Percentiles rank a stretch among this genome's conserved stretches.
Conservation (phyloP, 2,329 filamentous ascomycete genomes). For the Ustulina deusta region DNA sequence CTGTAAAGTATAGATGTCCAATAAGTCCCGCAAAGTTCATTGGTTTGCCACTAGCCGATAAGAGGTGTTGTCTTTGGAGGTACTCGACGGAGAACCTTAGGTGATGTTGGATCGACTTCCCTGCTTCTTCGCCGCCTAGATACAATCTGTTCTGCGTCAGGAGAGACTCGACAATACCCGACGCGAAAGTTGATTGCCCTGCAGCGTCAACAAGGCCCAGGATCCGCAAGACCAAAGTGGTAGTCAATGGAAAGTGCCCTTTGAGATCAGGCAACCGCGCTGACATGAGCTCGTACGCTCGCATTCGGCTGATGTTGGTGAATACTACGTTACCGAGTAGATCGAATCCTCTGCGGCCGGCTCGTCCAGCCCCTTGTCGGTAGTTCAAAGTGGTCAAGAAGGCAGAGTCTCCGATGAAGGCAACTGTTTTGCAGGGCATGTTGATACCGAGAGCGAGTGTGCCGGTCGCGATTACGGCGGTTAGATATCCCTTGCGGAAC, state of each 20-base stretch:
- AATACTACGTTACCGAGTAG: conserved; percentile 85
- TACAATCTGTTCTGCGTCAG: conserved; percentile 77
- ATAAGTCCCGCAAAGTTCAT: conserved; percentile 79
- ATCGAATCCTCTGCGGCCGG: conserved; percentile 84
- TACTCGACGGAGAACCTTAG: conserved; percentile 86
- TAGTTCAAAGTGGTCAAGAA: conserved; percentile 82
- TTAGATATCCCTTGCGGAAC: conserved; percentile 78
- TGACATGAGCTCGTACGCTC: conserved; percentile 76
- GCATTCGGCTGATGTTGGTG: conserved; percentile 70
- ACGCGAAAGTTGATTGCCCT: conserved; percentile 70
- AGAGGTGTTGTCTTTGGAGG: conserved; percentile 74
- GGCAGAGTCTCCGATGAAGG: conserved; percentile 79
- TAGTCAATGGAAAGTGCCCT: conserved; percentile 83
- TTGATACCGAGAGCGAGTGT: conserved; percentile 84
- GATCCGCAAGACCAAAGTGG: conserved; percentile 76
- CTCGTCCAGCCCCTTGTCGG: conserved; percentile 80
- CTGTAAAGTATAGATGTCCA: conserved; percentile 80
- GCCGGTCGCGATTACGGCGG: conserved; percentile 79
- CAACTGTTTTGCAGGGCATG: conserved; percentile 85
- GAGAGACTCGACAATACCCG: conserved; percentile 72
- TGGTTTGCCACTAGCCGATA: conserved; percentile 70
- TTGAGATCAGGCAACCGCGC: conserved; percentile 79
- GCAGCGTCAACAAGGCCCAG: conserved; percentile 76
- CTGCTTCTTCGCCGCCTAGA: conserved; percentile 75
- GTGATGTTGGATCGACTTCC: conserved; percentile 79